These are phyloP conservation scores for Aspergillus niger DNA, from an alignment of 2,329 filamentous ascomycete genomes.

Conservation along the genomic window DNA sequence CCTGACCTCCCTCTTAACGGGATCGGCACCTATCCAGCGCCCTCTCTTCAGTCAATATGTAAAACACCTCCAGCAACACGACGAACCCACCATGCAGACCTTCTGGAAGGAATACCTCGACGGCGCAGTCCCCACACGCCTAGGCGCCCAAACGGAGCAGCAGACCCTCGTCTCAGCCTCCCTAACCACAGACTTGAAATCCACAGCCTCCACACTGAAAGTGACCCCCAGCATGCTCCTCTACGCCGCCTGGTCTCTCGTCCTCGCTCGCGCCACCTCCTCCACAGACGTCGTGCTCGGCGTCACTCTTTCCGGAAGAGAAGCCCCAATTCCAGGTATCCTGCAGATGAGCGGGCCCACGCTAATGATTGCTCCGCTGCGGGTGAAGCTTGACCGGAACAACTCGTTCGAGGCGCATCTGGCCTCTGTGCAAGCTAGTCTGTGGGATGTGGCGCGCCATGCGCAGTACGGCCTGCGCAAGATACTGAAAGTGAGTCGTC, in stretches of 20 bases:
- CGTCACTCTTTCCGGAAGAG: slow-evolving; percentile 4
- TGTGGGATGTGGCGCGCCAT: neutral
- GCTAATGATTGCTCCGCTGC: neutral
- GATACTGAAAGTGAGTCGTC: neutral
- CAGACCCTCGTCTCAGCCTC: neutral
- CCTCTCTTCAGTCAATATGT: slow-evolving; percentile 9
- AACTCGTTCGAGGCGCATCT: neutral
- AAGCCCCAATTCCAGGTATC: neutral
- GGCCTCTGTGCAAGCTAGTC: neutral
- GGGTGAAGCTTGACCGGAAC: neutral
- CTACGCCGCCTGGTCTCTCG: slow-evolving; percentile 6
- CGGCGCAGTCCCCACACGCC: neutral
- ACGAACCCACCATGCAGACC: neutral
- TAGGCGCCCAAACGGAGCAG: neutral
- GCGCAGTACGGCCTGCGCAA: slow-evolving; percentile 2
- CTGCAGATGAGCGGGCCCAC: neutral
- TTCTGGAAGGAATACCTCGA: neutral
- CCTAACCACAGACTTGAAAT: neutral
- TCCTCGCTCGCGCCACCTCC: neutral
- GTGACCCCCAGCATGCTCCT: neutral
- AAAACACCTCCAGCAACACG: neutral
- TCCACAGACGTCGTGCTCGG: neutral
- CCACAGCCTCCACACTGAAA: neutral
- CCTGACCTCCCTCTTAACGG: slow-evolving; percentile 3
- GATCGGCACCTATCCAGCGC: neutral